Evolutionary conservation across 1,139 yeast species (phyloP).

Genomic region (Candida smagusa): DNA sequence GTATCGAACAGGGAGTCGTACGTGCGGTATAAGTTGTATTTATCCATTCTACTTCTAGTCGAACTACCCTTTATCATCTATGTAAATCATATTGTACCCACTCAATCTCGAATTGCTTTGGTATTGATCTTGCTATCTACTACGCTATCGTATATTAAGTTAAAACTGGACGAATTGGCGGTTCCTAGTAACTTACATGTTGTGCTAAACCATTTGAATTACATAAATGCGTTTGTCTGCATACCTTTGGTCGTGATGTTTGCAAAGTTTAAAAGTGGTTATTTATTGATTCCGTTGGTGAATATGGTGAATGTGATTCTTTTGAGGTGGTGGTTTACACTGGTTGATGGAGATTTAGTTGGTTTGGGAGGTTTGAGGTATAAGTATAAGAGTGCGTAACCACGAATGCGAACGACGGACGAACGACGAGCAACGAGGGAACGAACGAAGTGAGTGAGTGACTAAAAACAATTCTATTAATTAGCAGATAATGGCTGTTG

Average conservation of each 20-base stretch:
- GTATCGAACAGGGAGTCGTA: slow-evolving; percentile 10
- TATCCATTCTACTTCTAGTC: slow-evolving; percentile 9
- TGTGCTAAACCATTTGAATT: slow-evolving; percentile 2
- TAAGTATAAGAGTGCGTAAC: slow-evolving; percentile 13
- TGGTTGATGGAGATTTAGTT: slow-evolving; percentile 8
- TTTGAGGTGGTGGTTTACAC: slow-evolving; percentile 12
- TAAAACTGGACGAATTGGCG: slow-evolving; percentile 5
- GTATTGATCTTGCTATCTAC: slow-evolving; percentile 9
- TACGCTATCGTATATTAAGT: slow-evolving; percentile 6
- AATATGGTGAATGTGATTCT: slow-evolving; percentile 10
- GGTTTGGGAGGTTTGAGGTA: slow-evolving; percentile 10
- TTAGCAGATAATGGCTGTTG: too few species aligned
- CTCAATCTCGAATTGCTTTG: slow-evolving; percentile 8
- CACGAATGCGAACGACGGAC: too few species aligned
- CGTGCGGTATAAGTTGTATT: slow-evolving; percentile 5
- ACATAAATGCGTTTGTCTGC: slow-evolving; percentile 11
- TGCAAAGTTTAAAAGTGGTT: neutral
- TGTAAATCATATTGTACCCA: slow-evolving; percentile 6
- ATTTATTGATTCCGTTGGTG: slow-evolving; percentile 10
- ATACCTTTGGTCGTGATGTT: slow-evolving; percentile 9
- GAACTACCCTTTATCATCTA: slow-evolving; percentile 12
- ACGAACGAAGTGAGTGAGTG: too few species aligned
- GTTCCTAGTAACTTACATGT: neutral
- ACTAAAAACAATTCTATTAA: too few species aligned
- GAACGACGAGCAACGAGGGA: too few species aligned